phyloP scores from a whole-genome alignment of 208 protist species.

The Trypanosoma avium region DNA sequence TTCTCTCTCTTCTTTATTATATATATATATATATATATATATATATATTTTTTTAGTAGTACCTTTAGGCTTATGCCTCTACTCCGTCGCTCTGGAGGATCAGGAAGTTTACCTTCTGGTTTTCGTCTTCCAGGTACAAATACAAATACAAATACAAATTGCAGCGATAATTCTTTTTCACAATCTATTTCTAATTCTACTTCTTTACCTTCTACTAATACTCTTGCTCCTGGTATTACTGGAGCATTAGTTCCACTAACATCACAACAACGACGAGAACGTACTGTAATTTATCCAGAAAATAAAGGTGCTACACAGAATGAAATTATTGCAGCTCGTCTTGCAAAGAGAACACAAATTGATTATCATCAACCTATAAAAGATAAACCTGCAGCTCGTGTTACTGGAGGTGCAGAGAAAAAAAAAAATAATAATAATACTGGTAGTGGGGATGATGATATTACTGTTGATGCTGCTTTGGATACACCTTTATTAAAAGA shows the following conservation, averaged over 20 bases:
- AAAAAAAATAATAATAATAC: not conserved
- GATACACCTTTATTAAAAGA: not conserved
- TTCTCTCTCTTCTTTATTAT: slow-evolving; percentile 10
- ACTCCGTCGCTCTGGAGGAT: slow-evolving; percentile 31
- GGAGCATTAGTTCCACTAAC: not conserved
- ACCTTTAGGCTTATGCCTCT: slow-evolving; percentile 29
- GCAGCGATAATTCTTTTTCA: slow-evolving; percentile 3
- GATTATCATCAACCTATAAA: slow-evolving; percentile 74
- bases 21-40: not conserved
- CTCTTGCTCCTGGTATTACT: too few species aligned
- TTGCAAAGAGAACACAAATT: slow-evolving; percentile 58
- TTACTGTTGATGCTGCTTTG: not conserved
- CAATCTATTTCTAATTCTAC: slow-evolving; percentile 26
- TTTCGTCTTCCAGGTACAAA: slow-evolving; percentile 47
- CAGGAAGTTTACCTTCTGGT: slow-evolving; percentile 24
- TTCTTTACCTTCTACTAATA: too few species aligned
- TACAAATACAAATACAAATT: too few species aligned
- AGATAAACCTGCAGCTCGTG: slow-evolving; percentile 2
- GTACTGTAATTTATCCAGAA: slow-evolving; percentile 27
- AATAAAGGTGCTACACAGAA: slow-evolving; percentile 20
- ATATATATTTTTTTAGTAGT: not conserved
- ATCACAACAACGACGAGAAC: not conserved
- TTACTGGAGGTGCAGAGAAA: not conserved
- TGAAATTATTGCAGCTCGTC: slow-evolving; percentile 35
- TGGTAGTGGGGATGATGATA: not conserved